Conservation (phyloP, 2,329 filamentous ascomycete genomes). For the Zymoseptoria brevis region DNA sequence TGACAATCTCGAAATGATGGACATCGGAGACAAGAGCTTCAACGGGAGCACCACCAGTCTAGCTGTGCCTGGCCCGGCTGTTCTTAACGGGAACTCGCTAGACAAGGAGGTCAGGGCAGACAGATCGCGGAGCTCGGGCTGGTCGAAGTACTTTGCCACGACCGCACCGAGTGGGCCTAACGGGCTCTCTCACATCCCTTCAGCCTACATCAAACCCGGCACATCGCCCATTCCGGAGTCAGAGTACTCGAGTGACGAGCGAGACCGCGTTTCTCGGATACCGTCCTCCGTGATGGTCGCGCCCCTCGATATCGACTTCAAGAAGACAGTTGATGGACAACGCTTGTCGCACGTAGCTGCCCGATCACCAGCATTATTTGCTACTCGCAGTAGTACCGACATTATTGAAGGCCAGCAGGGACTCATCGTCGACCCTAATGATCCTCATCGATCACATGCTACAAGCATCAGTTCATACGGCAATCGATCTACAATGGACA, state of each 20-base stretch:
- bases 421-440: slow-evolving; percentile 23
- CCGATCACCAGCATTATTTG: slow-evolving; percentile 58
- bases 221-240: slow-evolving; percentile 45
- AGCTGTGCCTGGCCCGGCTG: slow-evolving; percentile 12
- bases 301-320: slow-evolving; percentile 53
- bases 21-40: slow-evolving; percentile 35
- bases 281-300: slow-evolving; percentile 59
- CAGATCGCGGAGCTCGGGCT: slow-evolving; percentile 52
- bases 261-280: slow-evolving; percentile 39
- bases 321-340: slow-evolving; percentile 47
- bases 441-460: slow-evolving; percentile 17
- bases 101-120: slow-evolving; percentile 26
- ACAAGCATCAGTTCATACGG: slow-evolving; percentile 22
- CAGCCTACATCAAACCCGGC: slow-evolving; percentile 30
- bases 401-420: slow-evolving; percentile 22
- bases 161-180: slow-evolving; percentile 31
- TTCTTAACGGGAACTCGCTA: slow-evolving; percentile 17
- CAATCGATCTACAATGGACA: slow-evolving; percentile 23
- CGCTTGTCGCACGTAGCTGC: slow-evolving; percentile 60
- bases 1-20: slow-evolving; percentile 38
- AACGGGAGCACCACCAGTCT: slow-evolving; percentile 8
- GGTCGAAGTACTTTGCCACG: slow-evolving; percentile 32
- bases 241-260: slow-evolving; percentile 34
- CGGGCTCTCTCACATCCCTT: slow-evolving; percentile 27
- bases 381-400: slow-evolving; percentile 20